These are phyloP conservation scores for Paxillus rubicundulus DNA, from an alignment of 768 basidiomycete species.

Conservation along the genomic window DNA sequence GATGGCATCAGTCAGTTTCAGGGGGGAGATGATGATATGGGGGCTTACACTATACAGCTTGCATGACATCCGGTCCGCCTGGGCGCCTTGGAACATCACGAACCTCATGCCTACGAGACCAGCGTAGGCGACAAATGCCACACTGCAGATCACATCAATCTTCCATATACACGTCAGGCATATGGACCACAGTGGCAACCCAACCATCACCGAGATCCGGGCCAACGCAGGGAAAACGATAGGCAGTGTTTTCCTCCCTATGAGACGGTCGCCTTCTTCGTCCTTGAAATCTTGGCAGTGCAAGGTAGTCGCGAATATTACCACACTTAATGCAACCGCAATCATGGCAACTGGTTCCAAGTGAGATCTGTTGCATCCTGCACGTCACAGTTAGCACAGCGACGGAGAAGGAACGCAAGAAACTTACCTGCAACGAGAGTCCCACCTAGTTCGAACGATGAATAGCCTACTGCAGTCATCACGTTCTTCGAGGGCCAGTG, in stretches of 20 bases:
- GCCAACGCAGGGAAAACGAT: conserved; percentile 39
- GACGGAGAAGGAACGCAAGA: neutral
- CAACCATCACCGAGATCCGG: conserved; percentile 25
- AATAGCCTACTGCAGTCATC: conserved; percentile 37
- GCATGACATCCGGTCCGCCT: conserved; percentile 29
- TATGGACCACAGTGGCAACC: conserved; percentile 30
- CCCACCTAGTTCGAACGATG: conserved; percentile 38
- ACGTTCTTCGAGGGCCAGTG: conserved; percentile 37
- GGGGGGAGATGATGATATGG: neutral
- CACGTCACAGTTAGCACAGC: conserved; percentile 2
- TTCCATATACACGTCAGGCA: conserved; percentile 26
- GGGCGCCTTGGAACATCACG: conserved; percentile 17
- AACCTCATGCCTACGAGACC: conserved; percentile 25
- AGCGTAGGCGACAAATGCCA: conserved; percentile 25
- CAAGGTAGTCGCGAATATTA: conserved; percentile 37
- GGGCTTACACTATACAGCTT: conserved; percentile 30
- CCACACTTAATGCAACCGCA: conserved; percentile 30
- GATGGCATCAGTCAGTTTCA: neutral
- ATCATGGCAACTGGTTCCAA: conserved; percentile 27
- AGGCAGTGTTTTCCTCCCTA: conserved; percentile 43
- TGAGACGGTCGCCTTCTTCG: conserved; percentile 38
- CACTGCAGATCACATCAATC: conserved; percentile 26
- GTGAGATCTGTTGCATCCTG: conserved; percentile 23
- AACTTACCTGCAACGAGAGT: conserved; percentile 36
- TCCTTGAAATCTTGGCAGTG: conserved; percentile 40